Conservation (phyloP, 169 alveolate species). For the Perkinsus marinus region DNA sequence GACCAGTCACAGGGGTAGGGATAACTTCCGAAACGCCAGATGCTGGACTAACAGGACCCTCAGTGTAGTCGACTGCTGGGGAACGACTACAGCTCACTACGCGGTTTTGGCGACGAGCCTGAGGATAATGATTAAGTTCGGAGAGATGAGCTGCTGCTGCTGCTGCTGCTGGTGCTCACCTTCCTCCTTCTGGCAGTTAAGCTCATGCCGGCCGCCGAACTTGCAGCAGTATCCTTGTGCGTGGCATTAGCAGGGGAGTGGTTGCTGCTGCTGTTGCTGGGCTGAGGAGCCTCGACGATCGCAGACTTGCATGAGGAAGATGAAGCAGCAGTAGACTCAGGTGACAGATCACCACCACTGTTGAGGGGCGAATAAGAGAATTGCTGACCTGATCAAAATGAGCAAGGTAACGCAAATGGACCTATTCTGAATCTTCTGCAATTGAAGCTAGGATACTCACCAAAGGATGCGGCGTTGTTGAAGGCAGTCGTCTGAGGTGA, state of each 20-base stretch:
- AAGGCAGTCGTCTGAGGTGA: not conserved
- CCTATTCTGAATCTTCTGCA: not conserved
- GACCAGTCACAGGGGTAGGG: not conserved
- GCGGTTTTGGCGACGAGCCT: not conserved
- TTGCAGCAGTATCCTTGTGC: no score
- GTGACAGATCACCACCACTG: not conserved
- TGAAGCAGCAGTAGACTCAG: not conserved
- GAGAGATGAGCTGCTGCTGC: not conserved
- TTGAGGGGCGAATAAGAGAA: not conserved
- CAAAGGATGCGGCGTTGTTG: not conserved
- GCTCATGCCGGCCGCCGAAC: not conserved
- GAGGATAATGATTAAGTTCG: not conserved
- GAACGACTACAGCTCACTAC: not conserved
- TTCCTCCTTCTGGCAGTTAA: not conserved
- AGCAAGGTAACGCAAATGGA: not conserved
- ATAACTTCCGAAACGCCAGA: not conserved
- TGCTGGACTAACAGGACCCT: not conserved
- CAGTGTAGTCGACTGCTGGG: not conserved
- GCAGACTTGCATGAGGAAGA: not conserved
- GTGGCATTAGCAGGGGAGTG: no score
- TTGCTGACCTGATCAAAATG: not conserved
- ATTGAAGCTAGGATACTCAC: not conserved
- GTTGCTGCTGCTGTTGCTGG: not conserved
- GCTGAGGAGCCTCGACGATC: not conserved
- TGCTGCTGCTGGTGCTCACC: not conserved